Percentiles rank a stretch among this genome's conserved stretches.
phyloP scores from a whole-genome alignment of 805 yeast species.

The Grigorovia yakushimaensis region DNA sequence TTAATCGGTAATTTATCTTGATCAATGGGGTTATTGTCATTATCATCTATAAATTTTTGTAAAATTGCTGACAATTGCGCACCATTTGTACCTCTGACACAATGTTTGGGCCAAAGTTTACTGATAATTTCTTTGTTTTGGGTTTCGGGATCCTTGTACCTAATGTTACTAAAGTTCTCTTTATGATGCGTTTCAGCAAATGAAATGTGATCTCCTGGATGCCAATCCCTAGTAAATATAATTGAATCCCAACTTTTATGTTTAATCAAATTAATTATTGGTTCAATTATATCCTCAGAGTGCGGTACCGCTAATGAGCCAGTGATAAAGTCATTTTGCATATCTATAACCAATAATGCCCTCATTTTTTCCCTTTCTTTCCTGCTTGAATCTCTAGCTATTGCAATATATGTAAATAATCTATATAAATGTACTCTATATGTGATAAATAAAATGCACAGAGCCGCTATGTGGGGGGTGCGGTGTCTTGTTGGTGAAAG shows the following conservation, averaged over 20 bases:
- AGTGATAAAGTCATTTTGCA: conserved; percentile 74
- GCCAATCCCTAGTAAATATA: conserved; percentile 83
- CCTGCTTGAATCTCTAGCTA: too few species aligned
- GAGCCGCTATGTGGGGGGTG: too few species aligned
- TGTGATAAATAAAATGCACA: background rate
- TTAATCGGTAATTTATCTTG: background rate
- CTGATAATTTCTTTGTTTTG: background rate
- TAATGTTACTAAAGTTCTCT: background rate
- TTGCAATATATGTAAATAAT: too few species aligned
- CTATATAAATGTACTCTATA: background rate
- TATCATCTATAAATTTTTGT: conserved; percentile 28
- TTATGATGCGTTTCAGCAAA: conserved; percentile 61
- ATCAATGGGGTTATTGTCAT: too few species aligned
- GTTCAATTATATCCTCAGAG: conserved; percentile 51
- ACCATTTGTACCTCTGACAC: conserved; percentile 65
- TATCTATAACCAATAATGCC: conserved; percentile 68
- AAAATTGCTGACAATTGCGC: conserved; percentile 38
- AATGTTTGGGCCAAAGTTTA: conserved; percentile 82
- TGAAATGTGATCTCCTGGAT: conserved; percentile 67
- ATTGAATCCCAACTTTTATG: conserved; percentile 48
- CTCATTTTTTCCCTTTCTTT: conserved; percentile 5
- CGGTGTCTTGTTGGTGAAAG: background rate
- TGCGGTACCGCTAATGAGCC: conserved; percentile 68
- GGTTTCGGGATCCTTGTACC: background rate
- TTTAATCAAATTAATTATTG: conserved; percentile 39